Percentiles rank a stretch among this genome's conserved stretches.
phyloP scores from a whole-genome alignment of 306 rosid genomes.

The Cicer cuneatum region DNA sequence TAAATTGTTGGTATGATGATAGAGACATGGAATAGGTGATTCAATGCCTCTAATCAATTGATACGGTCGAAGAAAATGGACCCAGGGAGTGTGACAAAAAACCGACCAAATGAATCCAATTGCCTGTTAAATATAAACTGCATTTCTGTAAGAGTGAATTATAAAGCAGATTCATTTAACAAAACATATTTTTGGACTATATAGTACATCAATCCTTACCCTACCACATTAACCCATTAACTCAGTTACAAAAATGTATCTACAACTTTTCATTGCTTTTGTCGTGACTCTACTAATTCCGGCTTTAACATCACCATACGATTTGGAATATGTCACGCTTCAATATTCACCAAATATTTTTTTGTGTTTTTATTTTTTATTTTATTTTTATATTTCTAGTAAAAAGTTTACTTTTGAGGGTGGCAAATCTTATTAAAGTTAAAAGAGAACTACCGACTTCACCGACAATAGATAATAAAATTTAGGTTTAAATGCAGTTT shows the following conservation, averaged over 20 bases:
- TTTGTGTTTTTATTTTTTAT: not conserved
- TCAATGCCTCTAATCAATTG: conserved; percentile 41
- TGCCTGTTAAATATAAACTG: conserved; percentile 35
- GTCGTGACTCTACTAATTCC: not conserved
- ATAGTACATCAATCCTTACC: conserved; percentile 36
- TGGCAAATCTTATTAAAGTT: too few relatives aligned
- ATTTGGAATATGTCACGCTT: conserved; percentile 4
- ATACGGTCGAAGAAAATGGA: conserved; percentile 31
- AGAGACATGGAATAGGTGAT: conserved; percentile 28
- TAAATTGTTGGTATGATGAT: conserved; percentile 36
- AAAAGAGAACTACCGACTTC: too few relatives aligned
- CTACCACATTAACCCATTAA: conserved; percentile 34
- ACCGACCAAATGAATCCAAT: conserved; percentile 48
- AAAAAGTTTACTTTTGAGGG: too few relatives aligned
- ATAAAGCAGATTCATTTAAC: conserved; percentile 46
- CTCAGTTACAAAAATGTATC: conserved; percentile 27
- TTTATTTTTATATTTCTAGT: too few relatives aligned
- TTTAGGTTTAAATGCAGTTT: too few relatives aligned
- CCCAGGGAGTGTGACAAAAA: conserved; percentile 52
- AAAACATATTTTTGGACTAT: conserved; percentile 49
- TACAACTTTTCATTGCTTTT: conserved; percentile 31
- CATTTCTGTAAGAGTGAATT: conserved; percentile 9
- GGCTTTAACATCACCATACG: not conserved
- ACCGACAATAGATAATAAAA: too few relatives aligned
- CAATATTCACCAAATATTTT: not conserved